Base-by-base conservation (phyloP, 164 flowering plant species). In the Chimonanthus salicifolius region DNA sequence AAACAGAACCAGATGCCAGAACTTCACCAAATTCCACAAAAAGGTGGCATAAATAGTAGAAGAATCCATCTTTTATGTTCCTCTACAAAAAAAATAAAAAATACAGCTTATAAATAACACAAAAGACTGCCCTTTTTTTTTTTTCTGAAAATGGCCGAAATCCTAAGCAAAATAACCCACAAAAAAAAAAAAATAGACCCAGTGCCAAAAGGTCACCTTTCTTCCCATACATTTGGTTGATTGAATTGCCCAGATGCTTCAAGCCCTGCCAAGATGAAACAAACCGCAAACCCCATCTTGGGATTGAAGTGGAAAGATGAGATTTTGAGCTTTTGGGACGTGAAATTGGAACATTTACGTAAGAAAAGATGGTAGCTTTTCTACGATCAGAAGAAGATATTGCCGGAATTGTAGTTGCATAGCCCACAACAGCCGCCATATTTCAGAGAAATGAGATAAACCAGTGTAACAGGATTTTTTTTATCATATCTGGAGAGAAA, bases 221-320 rank as follows among this genome's bases (percentile, higher is more conserved):
- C 44, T 63, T 63, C 16, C 33, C 66, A 33, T 33, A 63, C 13
- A 20, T 63, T 63, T 63, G 66, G 13, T 8, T 63, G 46, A 63
- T 21, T 63, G 66, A 63, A 44, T 18, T 63, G 13, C 66, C 66
- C 66, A 63, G 44, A 63, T 21, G 66, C 66, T 21, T 63, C 43
- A 63, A 21, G 21, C 66, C 66, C 18, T 10, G 18, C 66, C 66
- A 63, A n/a, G 20, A 44, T 20, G 66, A 63, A 33, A 33, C 9
- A 13, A 63, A 33, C 44, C 66, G 44, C 33, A 33, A 10, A 33
- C 33, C 10, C 66, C 33, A 20, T 4, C 44, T 8, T 6, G 13
- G 44, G 21, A 63, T 21, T 63, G 66, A 63, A 63, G 66, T 2
- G 66, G 16, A 33, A 63, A 33, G 66, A 63, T 63, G 7, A 63